Conservation (phyloP, 345 rosid genomes). For the Balakata baccata region DNA sequence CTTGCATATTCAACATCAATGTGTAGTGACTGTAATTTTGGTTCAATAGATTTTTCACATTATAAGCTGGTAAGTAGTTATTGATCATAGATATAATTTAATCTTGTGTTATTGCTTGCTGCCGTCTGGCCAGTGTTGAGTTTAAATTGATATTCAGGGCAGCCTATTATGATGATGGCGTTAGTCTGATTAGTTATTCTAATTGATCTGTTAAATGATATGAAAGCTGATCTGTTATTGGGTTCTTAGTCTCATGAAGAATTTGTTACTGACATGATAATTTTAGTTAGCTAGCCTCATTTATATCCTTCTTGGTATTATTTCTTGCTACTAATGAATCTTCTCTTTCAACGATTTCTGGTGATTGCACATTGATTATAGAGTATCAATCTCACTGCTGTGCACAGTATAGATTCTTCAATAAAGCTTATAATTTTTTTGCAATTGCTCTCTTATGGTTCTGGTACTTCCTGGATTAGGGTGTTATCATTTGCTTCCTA, state of each 20-base stretch:
- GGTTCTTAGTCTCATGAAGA: background rate
- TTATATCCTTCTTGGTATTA: background rate
- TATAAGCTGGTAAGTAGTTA: slow-evolving; percentile 1
- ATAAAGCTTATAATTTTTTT: too few species aligned
- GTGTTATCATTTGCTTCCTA: too few species aligned
- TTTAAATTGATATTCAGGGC: background rate
- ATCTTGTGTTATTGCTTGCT: background rate
- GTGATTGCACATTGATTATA: too few species aligned
- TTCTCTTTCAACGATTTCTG: too few species aligned
- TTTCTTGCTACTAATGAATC: too few species aligned
- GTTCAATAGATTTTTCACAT: slow-evolving; percentile 10
- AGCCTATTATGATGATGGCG: background rate
- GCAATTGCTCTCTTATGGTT: too few species aligned
- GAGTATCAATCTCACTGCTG: too few species aligned
- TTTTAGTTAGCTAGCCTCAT: background rate
- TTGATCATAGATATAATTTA: slow-evolving; percentile 5
- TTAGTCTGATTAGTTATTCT: too few species aligned
- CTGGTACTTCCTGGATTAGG: too few species aligned
- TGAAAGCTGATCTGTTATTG: background rate
- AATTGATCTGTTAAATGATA: background rate
- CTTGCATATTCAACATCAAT: slow-evolving; percentile 9
- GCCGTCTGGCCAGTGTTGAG: background rate
- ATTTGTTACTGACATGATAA: background rate
- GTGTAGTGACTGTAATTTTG: slow-evolving; percentile 16
- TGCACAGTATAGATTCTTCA: too few species aligned